phyloP scores from a whole-genome alignment of 1,284 basidiomycete genomes.

The Sanghuangporus baumii region DNA sequence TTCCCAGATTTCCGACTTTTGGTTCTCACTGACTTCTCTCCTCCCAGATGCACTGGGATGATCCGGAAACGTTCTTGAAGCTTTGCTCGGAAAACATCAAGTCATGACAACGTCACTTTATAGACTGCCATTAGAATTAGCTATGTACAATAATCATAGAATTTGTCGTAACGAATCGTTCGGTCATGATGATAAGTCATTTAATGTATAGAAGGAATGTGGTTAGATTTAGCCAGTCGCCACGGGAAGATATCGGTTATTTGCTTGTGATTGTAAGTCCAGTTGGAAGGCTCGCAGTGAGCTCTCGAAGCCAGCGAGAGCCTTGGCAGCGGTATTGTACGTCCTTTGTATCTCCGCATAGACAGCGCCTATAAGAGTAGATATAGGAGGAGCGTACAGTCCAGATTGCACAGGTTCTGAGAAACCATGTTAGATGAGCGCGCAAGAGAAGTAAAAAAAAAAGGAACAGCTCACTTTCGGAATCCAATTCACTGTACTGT shows the following conservation, averaged over 20 bases:
- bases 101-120: neutral
- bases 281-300: neutral
- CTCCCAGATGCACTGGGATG: constrained; percentile 12
- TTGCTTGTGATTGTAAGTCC: neutral
- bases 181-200: neutral
- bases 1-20: neutral
- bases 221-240: neutral
- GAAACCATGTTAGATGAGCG: neutral
- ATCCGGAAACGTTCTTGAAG: constrained; percentile 7
- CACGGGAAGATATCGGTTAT: neutral
- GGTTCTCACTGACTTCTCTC: neutral
- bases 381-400: neutral
- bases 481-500: neutral
- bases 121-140: neutral
- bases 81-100: constrained; percentile 8
- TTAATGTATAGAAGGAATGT: neutral
- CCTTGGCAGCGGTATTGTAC: neutral
- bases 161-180: neutral
- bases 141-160: neutral
- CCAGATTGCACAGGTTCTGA: neutral
- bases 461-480: neutral
- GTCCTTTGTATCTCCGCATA: neutral
- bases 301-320: constrained; percentile 1
- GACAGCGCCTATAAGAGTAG: neutral
- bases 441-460: neutral